Evolutionary conservation across 768 basidiomycete species (phyloP).

Genomic region (Suillus brevipes): DNA sequence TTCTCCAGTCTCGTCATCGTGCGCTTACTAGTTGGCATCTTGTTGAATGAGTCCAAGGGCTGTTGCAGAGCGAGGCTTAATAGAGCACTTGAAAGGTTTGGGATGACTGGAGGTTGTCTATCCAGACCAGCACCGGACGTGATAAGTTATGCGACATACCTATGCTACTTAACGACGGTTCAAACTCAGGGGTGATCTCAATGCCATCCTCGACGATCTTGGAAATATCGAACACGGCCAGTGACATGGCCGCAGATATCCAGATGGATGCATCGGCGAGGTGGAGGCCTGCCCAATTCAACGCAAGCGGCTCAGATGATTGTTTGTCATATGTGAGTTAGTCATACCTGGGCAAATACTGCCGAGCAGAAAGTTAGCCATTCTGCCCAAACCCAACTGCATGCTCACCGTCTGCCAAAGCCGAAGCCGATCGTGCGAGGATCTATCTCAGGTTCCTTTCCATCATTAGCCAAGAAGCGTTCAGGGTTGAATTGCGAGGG

Average conservation of each 20-base stretch:
- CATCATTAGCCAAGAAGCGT: background rate
- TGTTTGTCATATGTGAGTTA: background rate
- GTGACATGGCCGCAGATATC: conserved; percentile 35
- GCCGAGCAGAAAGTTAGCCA: background rate
- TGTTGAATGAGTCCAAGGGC: background rate
- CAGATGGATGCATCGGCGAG: conserved; percentile 47
- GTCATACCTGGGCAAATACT: background rate
- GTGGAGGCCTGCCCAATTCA: conserved; percentile 41
- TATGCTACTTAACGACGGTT: conserved; percentile 39
- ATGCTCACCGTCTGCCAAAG: conserved; percentile 37
- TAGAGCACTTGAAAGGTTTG: conserved; percentile 29
- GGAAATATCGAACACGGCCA: conserved; percentile 43
- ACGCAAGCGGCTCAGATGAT: conserved; percentile 18
- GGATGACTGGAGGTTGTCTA: background rate
- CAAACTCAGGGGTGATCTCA: conserved; percentile 43
- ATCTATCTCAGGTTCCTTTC: background rate
- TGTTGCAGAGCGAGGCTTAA: background rate
- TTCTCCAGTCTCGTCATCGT: background rate
- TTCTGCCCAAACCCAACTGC: background rate
- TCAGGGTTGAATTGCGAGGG: conserved; percentile 45
- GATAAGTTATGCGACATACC: conserved; percentile 38
- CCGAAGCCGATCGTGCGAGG: conserved; percentile 47
- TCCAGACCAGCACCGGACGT: background rate
- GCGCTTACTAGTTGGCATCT: background rate
- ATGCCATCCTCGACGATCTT: conserved; percentile 24